Base-by-base conservation (phyloP, 2,329 filamentous ascomycete genomes). In the Venturia aucupariae region DNA sequence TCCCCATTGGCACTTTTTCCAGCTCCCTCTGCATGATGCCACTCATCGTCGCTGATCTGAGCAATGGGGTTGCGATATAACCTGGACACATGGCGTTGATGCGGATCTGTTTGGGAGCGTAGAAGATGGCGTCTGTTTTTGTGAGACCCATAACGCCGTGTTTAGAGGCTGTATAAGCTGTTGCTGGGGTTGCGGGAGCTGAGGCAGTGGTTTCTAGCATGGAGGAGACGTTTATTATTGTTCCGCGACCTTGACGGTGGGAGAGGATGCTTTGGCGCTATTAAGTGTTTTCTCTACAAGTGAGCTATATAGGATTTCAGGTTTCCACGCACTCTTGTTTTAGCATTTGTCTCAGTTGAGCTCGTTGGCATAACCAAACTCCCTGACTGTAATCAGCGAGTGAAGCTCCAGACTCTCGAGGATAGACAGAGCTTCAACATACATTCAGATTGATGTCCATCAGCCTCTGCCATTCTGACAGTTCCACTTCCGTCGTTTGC, bases 41-140 rank as follows among this genome's bases (percentile, higher is more conserved):
- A 7, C 67, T 55, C 27, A 60, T 64, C 64, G 70, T 71, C 32
- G 65, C 64, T 11, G 66, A 38, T 66, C 69, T 70, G 0, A 77
- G 65, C 3, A 81, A 67, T 0, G 79, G 77, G 2, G 79, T 81
- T 55, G 72, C 70, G 41, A 81, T 74, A 67, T 79, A 82, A 11
- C 78, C 75, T 0, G 83, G 84, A 64, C 84, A 85, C n/a, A 86
- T 80, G 2, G 82, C 82, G 68, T 86, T 86, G 71, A 86, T 82
- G 60, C 83, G 79, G 65, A 86, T 84, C 3, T 78, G 79, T 60
- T 76, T 69, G 4, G 75, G 69, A 0, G 79, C 80, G 72, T 85
- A 86, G 0, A 77, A 75, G 60, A 79, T 77, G 1, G 80, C 83
- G 67, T 86, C 83, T 2, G 78, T 78, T 69, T 77, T 80, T 10